Base-by-base conservation (phyloP, 441 rosid genomes). In the Metrosideros polymorpha region DNA sequence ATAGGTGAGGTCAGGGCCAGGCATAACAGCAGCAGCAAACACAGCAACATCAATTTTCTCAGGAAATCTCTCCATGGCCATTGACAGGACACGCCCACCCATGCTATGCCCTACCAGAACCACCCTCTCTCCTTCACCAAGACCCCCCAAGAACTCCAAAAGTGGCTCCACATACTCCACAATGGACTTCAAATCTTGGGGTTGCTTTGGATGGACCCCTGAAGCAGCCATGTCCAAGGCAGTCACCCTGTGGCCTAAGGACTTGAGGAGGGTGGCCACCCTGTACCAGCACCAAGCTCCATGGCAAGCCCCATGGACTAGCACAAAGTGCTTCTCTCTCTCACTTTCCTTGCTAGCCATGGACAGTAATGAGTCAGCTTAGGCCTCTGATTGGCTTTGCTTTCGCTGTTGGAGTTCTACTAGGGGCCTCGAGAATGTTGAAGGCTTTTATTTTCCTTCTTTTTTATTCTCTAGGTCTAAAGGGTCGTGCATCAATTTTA, bases 251-350 rank as follows among this genome's bases (percentile, higher is more conserved):
- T 91, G 90, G 32, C 96, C 95, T 3, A 89, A 85, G 19, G 90
- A 83, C 42, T 84, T 87, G 18, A 95, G 89, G 82, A 86, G 89
- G 83, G 93, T 76, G 59, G 85, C 88, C 32, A 95, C 91, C 89
- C 93, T 93, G 50, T 92, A 95, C 96, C 97, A 94, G 89, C 95
- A 92, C 96, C 96, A 94, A 53, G 91, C 95, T 82, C 96, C 95
- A 53, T 93, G 96, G 79, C 95, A 86, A 4, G 90, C 95, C 56
- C 93, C 96, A 88, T 92, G 96, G 57, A 92, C 89, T 27, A 94
- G 84, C 87, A 94, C 93, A 84, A 91, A 93, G 86, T 94, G 96
- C 61, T 61, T 61, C 42, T 61, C 35, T 61, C 75, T 30, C 87
- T 54, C 22, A 25, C 15, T 32, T 45, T 24, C 35, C 52, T 17